Percentiles rank a stretch among this genome's conserved stretches.
Evolutionary conservation across 2,329 filamentous ascomycete genomes (phyloP).

Genomic region (Fusarium nelsonii): DNA sequence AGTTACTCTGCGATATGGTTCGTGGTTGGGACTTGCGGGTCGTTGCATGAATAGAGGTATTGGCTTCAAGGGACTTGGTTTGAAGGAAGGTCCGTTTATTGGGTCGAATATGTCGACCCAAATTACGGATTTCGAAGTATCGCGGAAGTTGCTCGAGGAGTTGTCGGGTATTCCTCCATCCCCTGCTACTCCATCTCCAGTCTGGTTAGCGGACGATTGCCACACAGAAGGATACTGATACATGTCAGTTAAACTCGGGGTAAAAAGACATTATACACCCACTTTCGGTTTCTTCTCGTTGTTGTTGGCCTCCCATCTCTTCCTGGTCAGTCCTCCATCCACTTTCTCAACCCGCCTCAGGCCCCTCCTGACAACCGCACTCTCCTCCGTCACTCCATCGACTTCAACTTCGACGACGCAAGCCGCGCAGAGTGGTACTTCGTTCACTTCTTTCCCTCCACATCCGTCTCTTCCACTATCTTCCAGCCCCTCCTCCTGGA

Average conservation of each 20-base stretch:
- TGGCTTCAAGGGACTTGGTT: constrained; percentile 63
- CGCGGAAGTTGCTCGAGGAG: constrained; percentile 31
- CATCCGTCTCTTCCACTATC: neutral
- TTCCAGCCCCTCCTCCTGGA: constrained; percentile 40
- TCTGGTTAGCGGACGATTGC: constrained; percentile 5
- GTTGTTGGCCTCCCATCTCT: constrained; percentile 57
- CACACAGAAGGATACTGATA: constrained; percentile 6
- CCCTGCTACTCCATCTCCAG: constrained; percentile 13
- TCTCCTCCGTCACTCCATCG: constrained; percentile 49
- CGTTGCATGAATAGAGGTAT: constrained; percentile 62
- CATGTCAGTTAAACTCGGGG: constrained; percentile 9
- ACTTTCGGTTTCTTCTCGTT: constrained; percentile 18
- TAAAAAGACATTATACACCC: neutral
- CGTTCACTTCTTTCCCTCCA: constrained; percentile 57
- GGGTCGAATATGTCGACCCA: constrained; percentile 66
- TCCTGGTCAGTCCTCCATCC: constrained; percentile 62
- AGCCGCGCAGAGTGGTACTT: constrained; percentile 63
- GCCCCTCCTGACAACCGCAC: constrained; percentile 57
- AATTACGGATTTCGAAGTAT: constrained; percentile 53
- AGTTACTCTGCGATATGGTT: constrained; percentile 19
- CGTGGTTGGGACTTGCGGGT: constrained; percentile 34
- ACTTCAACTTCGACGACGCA: constrained; percentile 59
- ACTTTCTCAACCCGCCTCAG: constrained; percentile 58
- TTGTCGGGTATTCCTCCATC: constrained; percentile 18
- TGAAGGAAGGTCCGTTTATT: constrained; percentile 60